Evolutionary conservation across 768 basidiomycete genomes (phyloP), one percentile per base, ranked within the genome.

Genomic region (Lentinula sp.): DNA sequence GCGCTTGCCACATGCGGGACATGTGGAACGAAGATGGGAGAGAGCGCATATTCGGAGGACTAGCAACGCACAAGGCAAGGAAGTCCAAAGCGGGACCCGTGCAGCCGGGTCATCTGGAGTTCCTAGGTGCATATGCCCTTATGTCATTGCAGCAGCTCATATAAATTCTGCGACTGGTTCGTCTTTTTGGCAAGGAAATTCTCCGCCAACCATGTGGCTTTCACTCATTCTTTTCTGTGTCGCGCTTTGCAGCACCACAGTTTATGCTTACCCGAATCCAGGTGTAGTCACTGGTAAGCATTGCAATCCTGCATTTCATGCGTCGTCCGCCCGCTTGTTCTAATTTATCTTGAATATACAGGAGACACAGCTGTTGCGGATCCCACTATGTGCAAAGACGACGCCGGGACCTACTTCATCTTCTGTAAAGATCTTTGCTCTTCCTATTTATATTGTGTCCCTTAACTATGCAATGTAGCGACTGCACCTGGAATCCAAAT

Each of bases 401-500:
- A 54, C 28, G 59, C 60, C 4, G 73, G 73, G 28, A 71, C 65
- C 23, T 75, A 73, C 59, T 75, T 67, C 48, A 51, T 74, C 42
- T 75, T 71, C 61, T 68, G 69, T 71, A 34, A 46, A 69, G 5
- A 5, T 63, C 16, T 23, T 31, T 6, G 1, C 10, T 28, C 6
- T 34, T 23, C 23, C 16, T n/a, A 55, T 11, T 42, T 28, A 15
- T 21, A 15, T 28, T 28, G 39, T 45, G 4, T 21, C 35, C 31
- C 48, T 10, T 35, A 37, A 28, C 21, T 15, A 34, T 32, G 15
- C 39, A 31, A 40, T 50, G 7, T 51, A 70, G 69, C 68, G 5
- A 70, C 68, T 18, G 71, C 67, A 16, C 62, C 63, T 31, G 73
- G 74, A 5, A 69, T 76, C 18, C 62, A 68, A 21, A 76, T 76